Evolutionary conservation across 2,329 filamentous ascomycete species (phyloP).

Genomic region (Diaporthe sp.): DNA sequence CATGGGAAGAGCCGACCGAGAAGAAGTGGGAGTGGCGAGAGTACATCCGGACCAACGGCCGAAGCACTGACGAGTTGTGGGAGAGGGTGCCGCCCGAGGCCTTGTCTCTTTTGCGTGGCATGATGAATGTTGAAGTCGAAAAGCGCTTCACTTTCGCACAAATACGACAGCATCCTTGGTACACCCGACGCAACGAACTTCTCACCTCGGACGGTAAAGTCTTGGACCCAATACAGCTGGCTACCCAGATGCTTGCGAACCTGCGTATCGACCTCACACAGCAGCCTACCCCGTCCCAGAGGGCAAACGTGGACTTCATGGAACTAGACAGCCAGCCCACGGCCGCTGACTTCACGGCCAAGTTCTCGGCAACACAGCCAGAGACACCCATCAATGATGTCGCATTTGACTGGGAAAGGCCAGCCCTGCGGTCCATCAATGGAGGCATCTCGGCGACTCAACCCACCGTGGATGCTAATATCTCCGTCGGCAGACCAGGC

Average conservation of each 20-base stretch:
- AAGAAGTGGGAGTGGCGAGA: conserved; percentile 93
- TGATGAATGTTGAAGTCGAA: conserved; percentile 85
- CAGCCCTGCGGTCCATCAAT: conserved; percentile 68
- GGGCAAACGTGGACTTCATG: conserved; percentile 68
- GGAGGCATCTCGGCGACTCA: conserved; percentile 64
- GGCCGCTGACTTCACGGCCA: conserved; percentile 53
- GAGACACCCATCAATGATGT: conserved; percentile 81
- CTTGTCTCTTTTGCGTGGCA: conserved; percentile 87
- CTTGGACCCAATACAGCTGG: conserved; percentile 84
- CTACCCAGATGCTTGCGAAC: conserved; percentile 94
- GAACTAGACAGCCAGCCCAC: conserved; percentile 71
- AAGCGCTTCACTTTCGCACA: conserved; percentile 88
- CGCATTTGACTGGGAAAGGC: conserved; percentile 90
- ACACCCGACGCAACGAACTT: conserved; percentile 84
- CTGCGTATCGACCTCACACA: conserved; percentile 89
- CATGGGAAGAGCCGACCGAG: conserved; percentile 93
- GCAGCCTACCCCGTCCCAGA: conserved; percentile 67
- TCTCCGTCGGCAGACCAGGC: conserved; percentile 52
- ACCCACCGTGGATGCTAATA: conserved; percentile 55
- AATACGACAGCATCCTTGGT: conserved; percentile 95
- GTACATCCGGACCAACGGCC: conserved; percentile 84
- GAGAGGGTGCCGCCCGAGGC: conserved; percentile 79
- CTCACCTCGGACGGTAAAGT: conserved; percentile 81
- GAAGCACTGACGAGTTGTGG: conserved; percentile 90
- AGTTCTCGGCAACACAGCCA: conserved; percentile 86